Evolutionary conservation across 176 grass and related monocot genomes (phyloP).

Genomic region (Areca catechu): DNA sequence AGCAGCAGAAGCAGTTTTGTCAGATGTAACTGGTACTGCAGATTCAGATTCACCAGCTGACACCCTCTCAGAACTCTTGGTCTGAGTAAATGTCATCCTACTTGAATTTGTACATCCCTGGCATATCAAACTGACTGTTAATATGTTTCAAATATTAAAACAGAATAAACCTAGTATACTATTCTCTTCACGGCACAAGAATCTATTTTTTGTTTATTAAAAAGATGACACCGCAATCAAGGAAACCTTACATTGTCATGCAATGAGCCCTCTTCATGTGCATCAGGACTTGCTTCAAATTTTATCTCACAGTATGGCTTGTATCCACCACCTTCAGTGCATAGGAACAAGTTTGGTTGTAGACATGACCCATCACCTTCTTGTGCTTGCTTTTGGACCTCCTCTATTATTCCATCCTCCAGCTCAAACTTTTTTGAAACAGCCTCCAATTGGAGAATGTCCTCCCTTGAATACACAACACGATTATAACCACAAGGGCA

Average conservation of each 20-base stretch:
- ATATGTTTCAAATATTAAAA: too few relatives aligned
- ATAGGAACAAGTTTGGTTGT: conserved; percentile 7
- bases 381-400: conserved; percentile 48
- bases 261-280: neutral
- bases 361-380: conserved; percentile 19
- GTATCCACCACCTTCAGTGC: conserved; percentile 10
- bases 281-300: conserved; percentile 11
- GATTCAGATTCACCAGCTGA: conserved; percentile 18
- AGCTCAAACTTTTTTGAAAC: conserved; percentile 55
- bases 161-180: neutral
- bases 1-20: conserved; percentile 18
- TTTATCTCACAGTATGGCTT: conserved; percentile 25
- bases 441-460: conserved; percentile 60
- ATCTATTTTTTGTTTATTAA: neutral
- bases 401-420: conserved; percentile 28
- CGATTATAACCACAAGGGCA: conserved; percentile 51
- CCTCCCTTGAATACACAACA: conserved; percentile 53
- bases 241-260: conserved; percentile 2
- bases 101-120: conserved; percentile 2
- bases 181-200: too few relatives aligned
- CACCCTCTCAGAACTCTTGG: neutral
- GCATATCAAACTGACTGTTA: neutral
- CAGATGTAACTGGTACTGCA: conserved; percentile 9
- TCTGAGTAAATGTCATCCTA: neutral
- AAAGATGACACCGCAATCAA: neutral